Evolutionary conservation across 2,329 filamentous ascomycete genomes (phyloP).

Genomic region (Sporothrix dimorphospora): DNA sequence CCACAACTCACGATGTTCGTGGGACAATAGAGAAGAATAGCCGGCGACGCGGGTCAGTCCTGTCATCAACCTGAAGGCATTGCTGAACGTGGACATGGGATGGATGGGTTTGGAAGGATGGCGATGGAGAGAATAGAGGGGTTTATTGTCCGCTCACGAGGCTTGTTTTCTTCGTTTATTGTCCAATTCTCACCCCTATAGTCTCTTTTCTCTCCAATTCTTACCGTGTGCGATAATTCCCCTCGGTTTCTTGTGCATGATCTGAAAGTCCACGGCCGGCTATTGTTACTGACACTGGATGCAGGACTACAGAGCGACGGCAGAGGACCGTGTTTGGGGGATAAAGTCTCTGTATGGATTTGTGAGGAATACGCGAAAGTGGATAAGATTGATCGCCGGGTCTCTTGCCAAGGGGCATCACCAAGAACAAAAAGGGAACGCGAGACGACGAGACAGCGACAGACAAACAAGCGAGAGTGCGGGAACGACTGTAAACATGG

Average conservation of each 20-base stretch:
- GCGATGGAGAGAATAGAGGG: not conserved
- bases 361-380: conserved; percentile 23
- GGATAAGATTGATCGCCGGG: conserved; percentile 17
- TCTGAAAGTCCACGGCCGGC: not conserved
- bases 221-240: not conserved
- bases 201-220: not conserved
- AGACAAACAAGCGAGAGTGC: conserved; percentile 18
- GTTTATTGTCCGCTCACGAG: not conserved
- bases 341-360: conserved; percentile 8
- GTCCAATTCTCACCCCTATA: not conserved
- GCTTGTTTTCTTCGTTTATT: not conserved
- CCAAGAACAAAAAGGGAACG: not conserved
- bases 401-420: conserved; percentile 12
- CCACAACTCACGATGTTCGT: not conserved
- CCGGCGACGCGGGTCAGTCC: not conserved
- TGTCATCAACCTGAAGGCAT: conserved; percentile 8
- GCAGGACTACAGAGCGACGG: not conserved
- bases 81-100: not conserved
- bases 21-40: not conserved
- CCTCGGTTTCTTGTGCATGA: conserved; percentile 4
- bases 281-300: conserved; percentile 19
- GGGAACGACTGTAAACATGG: conserved; percentile 9
- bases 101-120: not conserved
- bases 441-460: conserved; percentile 13
- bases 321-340: conserved; percentile 20